phyloP scores from a whole-genome alignment of 352 stramenopile species.

The Pythium phragmiticola region DNA sequence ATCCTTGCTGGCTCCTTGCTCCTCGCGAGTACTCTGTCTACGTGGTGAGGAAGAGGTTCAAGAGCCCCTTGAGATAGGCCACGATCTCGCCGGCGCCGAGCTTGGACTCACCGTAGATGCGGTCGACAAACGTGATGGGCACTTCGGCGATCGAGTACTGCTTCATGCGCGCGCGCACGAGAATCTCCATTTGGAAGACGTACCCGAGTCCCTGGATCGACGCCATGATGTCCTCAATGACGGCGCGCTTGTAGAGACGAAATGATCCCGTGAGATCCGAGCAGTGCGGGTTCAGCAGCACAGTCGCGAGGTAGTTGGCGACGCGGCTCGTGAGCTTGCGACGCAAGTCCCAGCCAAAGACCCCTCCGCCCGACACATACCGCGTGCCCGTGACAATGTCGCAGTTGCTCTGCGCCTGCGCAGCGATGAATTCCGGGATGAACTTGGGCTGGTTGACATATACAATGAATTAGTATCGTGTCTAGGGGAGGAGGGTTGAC shows the following conservation, averaged over 20 bases:
- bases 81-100: slow-evolving; percentile 97
- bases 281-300: slow-evolving; percentile 94
- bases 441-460: slow-evolving; percentile 89
- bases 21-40: slow-evolving; percentile 34
- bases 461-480: not conserved
- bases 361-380: slow-evolving; percentile 92
- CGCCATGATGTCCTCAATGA: slow-evolving; percentile 95
- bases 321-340: slow-evolving; percentile 96
- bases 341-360: slow-evolving; percentile 96
- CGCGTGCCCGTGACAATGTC: slow-evolving; percentile 97
- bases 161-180: slow-evolving; percentile 92
- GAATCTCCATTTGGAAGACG: slow-evolving; percentile 99
- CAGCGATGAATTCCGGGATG: slow-evolving; percentile 92
- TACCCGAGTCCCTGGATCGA: slow-evolving; percentile 91
- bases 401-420: slow-evolving; percentile 65
- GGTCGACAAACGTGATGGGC: slow-evolving; percentile 98
- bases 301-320: slow-evolving; percentile 97
- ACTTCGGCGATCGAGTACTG: slow-evolving; percentile 94
- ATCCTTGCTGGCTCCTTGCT: not conserved
- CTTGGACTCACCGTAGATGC: slow-evolving; percentile 98
- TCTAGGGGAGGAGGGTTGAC: not conserved
- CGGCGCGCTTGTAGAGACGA: slow-evolving; percentile 94
- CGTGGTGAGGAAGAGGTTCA: slow-evolving; percentile 96
- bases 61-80: slow-evolving; percentile 94
- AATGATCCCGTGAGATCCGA: slow-evolving; percentile 98